Base-by-base conservation (phyloP, 768 basidiomycete genomes). In the Boletus rubescentipes region DNA sequence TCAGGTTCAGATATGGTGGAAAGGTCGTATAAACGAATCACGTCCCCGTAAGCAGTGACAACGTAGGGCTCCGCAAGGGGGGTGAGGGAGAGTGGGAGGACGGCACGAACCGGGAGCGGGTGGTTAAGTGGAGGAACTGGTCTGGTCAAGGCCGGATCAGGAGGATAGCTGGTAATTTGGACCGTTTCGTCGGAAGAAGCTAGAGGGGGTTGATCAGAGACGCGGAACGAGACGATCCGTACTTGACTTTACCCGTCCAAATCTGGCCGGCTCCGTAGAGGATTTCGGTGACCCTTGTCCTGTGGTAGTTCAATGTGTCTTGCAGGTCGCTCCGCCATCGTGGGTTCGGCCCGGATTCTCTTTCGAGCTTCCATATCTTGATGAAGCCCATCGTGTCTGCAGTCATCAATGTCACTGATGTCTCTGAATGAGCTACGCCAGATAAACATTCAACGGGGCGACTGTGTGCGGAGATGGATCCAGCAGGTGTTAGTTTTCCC, bases 341-440 rank as follows among this genome's bases (percentile, higher is more conserved):
- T 2, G 78, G 70, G 10, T 69, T 62, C 1, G 61, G 57, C 18
- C 64, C 72, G 2, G 65, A 55, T 59, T 80, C 80, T 49, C 66
- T 70, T 42, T 71, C 71, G 46, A 96, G 64, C 23, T 80, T 72
- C 95, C 95, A 99, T 29, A 84, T 71, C 55, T 87, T 90, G 66
- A 98, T 84, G 9, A 89, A 68, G 2, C 96, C 97, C 86, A 98
- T 90, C 4, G 91, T 95, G 69, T 98, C 96, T 8, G 83, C 92
- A 0, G 93, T 92, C 67, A 87, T 91, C 5, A 98, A 71, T 26
- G 79, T 72, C 0, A 74, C 80, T 18, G 75, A 72, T 11, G 65
- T 67, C n/a, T 73, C 75, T 4, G 83, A 80, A 36, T 73, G 59
- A 14, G 71, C 60, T 53, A 76, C 74, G n/a, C 80, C 87, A 36